Evolutionary conservation across 2,329 filamentous ascomycete species (phyloP).

Genomic region (Colletotrichum agaves): DNA sequence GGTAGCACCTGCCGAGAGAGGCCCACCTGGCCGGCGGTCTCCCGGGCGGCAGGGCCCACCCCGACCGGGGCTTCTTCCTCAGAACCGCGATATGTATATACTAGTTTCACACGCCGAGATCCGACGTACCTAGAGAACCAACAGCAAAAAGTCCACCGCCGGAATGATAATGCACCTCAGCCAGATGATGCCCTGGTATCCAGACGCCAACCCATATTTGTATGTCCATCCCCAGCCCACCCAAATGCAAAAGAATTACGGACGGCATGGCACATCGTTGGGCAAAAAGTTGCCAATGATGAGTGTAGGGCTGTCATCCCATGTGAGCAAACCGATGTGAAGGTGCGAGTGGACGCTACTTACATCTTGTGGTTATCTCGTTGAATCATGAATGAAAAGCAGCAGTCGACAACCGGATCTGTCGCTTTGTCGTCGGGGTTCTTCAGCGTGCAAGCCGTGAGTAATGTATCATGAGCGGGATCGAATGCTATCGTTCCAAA

Average conservation of each 20-base stretch:
- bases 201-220: slow-evolving; percentile 29
- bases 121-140: background rate
- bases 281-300: slow-evolving; percentile 98
- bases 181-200: slow-evolving; percentile 35
- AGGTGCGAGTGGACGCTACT: slow-evolving; percentile 51
- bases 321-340: slow-evolving; percentile 45
- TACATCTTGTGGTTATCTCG: slow-evolving; percentile 97
- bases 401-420: slow-evolving; percentile 85
- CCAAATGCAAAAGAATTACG: slow-evolving; percentile 49
- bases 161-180: slow-evolving; percentile 3
- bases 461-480: slow-evolving; percentile 88
- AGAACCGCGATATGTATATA: slow-evolving; percentile 6
- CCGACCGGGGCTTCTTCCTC: background rate
- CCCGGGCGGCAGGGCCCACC: background rate
- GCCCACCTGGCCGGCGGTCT: background rate
- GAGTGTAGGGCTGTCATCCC: slow-evolving; percentile 76
- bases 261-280: slow-evolving; percentile 67
- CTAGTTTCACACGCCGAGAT: background rate
- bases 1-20: fast-evolving
- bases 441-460: slow-evolving; percentile 93
- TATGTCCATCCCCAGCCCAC: slow-evolving; percentile 15
- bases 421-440: slow-evolving; percentile 77
- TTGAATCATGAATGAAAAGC: slow-evolving; percentile 96
- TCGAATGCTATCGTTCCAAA: slow-evolving; percentile 99
- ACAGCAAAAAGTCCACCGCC: background rate